Evolutionary conservation across 768 basidiomycete genomes (phyloP).

Genomic region (Pleurotus salmoneostramineus): DNA sequence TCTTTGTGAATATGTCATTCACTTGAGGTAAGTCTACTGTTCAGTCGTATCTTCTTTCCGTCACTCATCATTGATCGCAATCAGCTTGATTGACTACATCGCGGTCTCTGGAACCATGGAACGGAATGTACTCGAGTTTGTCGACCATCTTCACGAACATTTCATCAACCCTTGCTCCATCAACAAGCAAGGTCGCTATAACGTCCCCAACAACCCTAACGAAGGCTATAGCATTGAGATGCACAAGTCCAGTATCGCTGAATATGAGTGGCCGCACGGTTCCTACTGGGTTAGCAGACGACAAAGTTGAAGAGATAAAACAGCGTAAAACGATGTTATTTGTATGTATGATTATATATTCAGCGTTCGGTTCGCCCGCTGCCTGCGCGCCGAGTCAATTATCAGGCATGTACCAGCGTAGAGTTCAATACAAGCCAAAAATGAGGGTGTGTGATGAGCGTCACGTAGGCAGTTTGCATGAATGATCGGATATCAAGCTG

Average conservation of each 20-base stretch:
- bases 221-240: slow-evolving; percentile 95
- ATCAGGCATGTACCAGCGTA: no score
- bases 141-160: slow-evolving; percentile 92
- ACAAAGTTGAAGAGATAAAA: slow-evolving; percentile 7
- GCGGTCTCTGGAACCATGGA: slow-evolving; percentile 90
- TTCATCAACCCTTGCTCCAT: slow-evolving; percentile 88
- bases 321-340: not conserved
- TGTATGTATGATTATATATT: no score
- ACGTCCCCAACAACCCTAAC: slow-evolving; percentile 68
- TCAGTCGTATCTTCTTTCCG: no score
- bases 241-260: slow-evolving; percentile 72
- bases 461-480: no score
- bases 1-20: slow-evolving; percentile 89
- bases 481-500: no score
- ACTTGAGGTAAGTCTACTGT: slow-evolving; percentile 47
- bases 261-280: slow-evolving; percentile 85
- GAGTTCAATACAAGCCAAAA: no score
- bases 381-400: no score
- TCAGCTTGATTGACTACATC: slow-evolving; percentile 89
- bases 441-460: no score
- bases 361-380: not conserved
- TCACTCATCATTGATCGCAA: no score
- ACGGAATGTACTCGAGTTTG: slow-evolving; percentile 88
- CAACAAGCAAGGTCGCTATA: slow-evolving; percentile 81
- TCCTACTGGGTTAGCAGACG: slow-evolving; percentile 61